These are phyloP conservation scores for Heracleum sosnowskyi DNA, from an alignment of 129 eudicot genomes.

Conservation along the genomic window DNA sequence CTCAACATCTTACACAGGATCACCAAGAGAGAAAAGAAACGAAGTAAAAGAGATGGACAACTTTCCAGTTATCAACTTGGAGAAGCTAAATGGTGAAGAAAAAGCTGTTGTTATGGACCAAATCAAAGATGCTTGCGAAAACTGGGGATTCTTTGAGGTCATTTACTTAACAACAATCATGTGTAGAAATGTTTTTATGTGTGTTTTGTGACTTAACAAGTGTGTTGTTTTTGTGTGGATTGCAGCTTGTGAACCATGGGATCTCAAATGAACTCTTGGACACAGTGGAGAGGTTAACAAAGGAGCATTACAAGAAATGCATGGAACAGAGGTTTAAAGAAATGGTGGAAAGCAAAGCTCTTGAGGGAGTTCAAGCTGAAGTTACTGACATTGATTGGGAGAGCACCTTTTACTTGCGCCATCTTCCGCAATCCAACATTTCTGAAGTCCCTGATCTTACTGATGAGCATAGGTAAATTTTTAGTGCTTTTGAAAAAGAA, in stretches of 20 bases:
- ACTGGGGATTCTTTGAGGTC: conserved; percentile 84
- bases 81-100: conserved; percentile 57
- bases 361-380: conserved; percentile 37
- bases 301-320: conserved; percentile 46
- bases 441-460: conserved; percentile 42
- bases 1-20: neutral
- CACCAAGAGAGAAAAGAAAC: neutral
- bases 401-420: conserved; percentile 48
- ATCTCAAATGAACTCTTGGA: conserved; percentile 46
- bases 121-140: conserved; percentile 69
- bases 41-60: conserved; percentile 37
- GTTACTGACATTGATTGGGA: conserved; percentile 48
- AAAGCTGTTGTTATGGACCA: conserved; percentile 36
- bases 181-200: neutral
- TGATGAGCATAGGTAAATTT: conserved; percentile 35
- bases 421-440: conserved; percentile 45
- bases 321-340: conserved; percentile 59
- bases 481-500: neutral
- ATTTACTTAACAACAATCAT: neutral
- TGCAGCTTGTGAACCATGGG: conserved; percentile 57
- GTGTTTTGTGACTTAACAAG: neutral
- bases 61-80: conserved; percentile 54
- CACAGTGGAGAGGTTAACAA: conserved; percentile 47
- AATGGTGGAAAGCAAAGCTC: conserved; percentile 48
- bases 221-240: neutral